Percentiles rank a stretch among this genome's conserved stretches.
Evolutionary conservation across 441 rosid species (phyloP).

Genomic region (Melastoma candidum): DNA sequence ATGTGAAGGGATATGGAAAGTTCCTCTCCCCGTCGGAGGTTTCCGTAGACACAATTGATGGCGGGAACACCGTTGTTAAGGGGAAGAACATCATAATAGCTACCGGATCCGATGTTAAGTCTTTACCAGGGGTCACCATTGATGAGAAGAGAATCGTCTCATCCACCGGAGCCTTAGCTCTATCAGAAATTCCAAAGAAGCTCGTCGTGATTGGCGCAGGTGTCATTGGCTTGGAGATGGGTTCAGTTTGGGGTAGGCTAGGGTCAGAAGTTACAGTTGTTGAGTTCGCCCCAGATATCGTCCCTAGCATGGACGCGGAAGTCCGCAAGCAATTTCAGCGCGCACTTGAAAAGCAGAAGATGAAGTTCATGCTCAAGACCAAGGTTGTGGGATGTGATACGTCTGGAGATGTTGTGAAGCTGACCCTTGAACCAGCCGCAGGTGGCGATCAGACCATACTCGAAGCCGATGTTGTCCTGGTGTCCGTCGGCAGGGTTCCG

Average conservation of each 20-base stretch:
- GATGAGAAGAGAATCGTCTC: constrained; percentile 95
- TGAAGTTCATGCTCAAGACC: constrained; percentile 96
- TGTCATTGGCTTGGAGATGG: constrained; percentile 98
- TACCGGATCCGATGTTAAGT: constrained; percentile 91
- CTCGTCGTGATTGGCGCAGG: constrained; percentile 97
- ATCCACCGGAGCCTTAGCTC: constrained; percentile 87
- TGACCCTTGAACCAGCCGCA: constrained; percentile 78
- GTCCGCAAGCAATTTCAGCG: constrained; percentile 95
- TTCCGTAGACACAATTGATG: constrained; percentile 77
- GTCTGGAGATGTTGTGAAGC: constrained; percentile 65
- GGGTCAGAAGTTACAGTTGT: constrained; percentile 98
- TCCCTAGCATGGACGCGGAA: constrained; percentile 94
- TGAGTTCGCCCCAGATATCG: constrained; percentile 94
- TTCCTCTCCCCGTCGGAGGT: constrained; percentile 76
- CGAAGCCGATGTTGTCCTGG: constrained; percentile 93
- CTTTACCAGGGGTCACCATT: constrained; percentile 86
- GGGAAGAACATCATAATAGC: constrained; percentile 91
- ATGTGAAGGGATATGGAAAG: constrained; percentile 93
- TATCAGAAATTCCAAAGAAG: constrained; percentile 76
- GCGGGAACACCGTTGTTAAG: constrained; percentile 62
- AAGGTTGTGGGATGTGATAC: constrained; percentile 85
- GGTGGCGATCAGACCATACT: constrained; percentile 80
- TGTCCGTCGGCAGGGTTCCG: constrained; percentile 88
- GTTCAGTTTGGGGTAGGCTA: constrained; percentile 87
- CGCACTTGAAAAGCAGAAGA: constrained; percentile 84